Evolutionary conservation across 768 basidiomycete species (phyloP).

Genomic region (Amanita phalloides): DNA sequence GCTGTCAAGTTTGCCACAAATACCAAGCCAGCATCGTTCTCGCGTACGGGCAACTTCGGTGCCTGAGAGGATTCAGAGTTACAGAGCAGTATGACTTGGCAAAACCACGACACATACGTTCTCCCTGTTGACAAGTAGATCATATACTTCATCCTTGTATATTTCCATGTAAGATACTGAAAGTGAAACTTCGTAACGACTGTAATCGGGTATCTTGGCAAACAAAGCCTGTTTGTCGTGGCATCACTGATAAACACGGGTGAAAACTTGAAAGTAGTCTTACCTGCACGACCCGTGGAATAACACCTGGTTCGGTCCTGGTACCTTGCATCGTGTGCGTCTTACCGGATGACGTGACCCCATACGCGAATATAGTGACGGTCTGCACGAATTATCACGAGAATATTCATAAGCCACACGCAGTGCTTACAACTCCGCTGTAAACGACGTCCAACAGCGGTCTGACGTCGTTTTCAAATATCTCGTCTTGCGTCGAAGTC

Average conservation of each 20-base stretch:
- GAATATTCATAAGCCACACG: not conserved
- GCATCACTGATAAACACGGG: not conserved
- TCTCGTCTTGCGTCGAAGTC: slow-evolving; percentile 60
- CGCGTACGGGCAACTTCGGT: slow-evolving; percentile 42
- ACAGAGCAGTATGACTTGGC: not conserved
- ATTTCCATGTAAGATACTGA: slow-evolving; percentile 80
- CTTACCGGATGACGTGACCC: slow-evolving; percentile 86
- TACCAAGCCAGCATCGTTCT: slow-evolving; percentile 41
- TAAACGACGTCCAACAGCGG: slow-evolving; percentile 75
- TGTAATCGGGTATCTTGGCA: slow-evolving; percentile 28
- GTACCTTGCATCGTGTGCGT: slow-evolving; percentile 91
- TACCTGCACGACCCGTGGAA: slow-evolving; percentile 71
- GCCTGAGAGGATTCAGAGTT: slow-evolving; percentile 20
- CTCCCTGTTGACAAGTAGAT: slow-evolving; percentile 67
- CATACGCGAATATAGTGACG: slow-evolving; percentile 84
- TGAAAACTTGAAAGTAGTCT: slow-evolving; percentile 9
- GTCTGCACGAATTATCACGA: slow-evolving; percentile 34
- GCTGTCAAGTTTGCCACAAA: slow-evolving; percentile 44
- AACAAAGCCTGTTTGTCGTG: slow-evolving; percentile 41
- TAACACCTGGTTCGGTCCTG: slow-evolving; percentile 65
- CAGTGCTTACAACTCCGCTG: slow-evolving; percentile 52
- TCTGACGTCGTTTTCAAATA: slow-evolving; percentile 65
- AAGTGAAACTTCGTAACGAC: slow-evolving; percentile 32
- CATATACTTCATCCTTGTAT: slow-evolving; percentile 86
- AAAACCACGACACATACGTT: slow-evolving; percentile 30